A percentile compares a stretch with the other conserved stretches of the same genome.
phyloP scores from a whole-genome alignment of 176 grass and related monocot genomes.

The Triticum timopheevii region DNA sequence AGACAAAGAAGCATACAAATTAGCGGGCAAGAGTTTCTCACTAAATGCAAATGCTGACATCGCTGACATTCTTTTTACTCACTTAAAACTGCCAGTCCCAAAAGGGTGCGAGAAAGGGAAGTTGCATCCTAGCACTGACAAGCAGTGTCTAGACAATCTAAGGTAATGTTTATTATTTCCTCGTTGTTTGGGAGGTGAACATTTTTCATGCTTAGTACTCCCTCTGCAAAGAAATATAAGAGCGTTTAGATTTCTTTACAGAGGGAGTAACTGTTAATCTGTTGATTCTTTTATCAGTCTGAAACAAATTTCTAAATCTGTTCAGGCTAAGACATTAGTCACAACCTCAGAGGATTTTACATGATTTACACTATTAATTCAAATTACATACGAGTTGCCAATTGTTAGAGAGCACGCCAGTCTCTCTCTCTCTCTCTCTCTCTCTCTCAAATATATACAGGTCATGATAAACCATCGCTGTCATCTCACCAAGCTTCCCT shows the following conservation, averaged over 20 bases:
- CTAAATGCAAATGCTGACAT: conserved; percentile 78
- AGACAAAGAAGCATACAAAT: conserved; percentile 76
- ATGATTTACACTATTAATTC: background rate
- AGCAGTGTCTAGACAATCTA: conserved; percentile 72
- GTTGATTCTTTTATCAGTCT: background rate
- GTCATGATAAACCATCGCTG: background rate
- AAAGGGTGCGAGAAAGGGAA: conserved; percentile 78
- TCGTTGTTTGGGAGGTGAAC: background rate
- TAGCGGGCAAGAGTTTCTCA: conserved; percentile 84
- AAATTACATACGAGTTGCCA: background rate
- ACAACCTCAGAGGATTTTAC: background rate
- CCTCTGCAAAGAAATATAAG: too few relatives aligned
- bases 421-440: background rate
- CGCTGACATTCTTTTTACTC: conserved; percentile 83
- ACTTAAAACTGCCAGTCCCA: conserved; percentile 77
- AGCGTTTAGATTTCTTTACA: too few relatives aligned
- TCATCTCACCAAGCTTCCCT: background rate
- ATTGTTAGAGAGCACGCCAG: background rate
- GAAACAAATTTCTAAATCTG: background rate
- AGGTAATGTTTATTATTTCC: conserved; percentile 46
- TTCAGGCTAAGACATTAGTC: background rate
- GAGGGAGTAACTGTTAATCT: background rate
- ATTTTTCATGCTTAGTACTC: background rate
- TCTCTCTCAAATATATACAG: background rate
- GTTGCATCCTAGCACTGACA: conserved; percentile 90